Evolutionary conservation across 345 rosid genomes (phyloP).

Genomic region (Trapa bicornis): DNA sequence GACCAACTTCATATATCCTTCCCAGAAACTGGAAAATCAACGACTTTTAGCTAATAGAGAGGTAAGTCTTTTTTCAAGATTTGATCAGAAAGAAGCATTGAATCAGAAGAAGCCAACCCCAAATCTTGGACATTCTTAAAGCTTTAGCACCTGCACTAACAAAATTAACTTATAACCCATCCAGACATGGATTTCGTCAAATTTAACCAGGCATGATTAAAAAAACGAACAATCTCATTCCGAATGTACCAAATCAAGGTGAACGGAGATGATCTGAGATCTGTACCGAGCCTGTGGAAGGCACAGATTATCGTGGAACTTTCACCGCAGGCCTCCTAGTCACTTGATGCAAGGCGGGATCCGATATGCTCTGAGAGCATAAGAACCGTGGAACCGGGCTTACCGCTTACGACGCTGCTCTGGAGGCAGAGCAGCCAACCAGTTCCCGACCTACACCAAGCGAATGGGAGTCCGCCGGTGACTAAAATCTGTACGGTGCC

Average conservation of each 20-base stretch:
- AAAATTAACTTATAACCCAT: background rate
- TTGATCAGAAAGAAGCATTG: too few species aligned
- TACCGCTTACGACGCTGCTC: too few species aligned
- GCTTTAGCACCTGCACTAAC: too few species aligned
- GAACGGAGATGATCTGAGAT: conserved; percentile 1
- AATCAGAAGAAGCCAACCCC: background rate
- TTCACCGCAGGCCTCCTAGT: conserved; percentile 33
- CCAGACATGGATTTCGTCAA: background rate
- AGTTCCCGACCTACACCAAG: conserved; percentile 99
- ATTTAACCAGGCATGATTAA: background rate
- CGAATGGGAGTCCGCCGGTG: conserved; percentile 83
- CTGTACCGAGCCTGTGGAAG: background rate
- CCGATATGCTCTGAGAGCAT: conserved; percentile 25
- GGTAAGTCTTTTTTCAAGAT: background rate
- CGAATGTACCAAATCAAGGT: background rate
- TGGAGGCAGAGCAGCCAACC: conserved; percentile 17
- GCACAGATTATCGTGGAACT: background rate
- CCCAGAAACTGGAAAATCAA: too few species aligned
- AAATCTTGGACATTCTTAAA: background rate
- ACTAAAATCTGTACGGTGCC: conserved; percentile 12
- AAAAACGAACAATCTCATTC: background rate
- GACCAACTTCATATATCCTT: too few species aligned
- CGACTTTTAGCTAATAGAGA: background rate
- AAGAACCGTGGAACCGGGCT: too few species aligned
- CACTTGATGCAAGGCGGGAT: conserved; percentile 65